Percentiles rank a stretch among this genome's conserved stretches.
Conservation (phyloP, 2,329 filamentous ascomycete genomes). For the Microcyclospora tardicrescens region DNA sequence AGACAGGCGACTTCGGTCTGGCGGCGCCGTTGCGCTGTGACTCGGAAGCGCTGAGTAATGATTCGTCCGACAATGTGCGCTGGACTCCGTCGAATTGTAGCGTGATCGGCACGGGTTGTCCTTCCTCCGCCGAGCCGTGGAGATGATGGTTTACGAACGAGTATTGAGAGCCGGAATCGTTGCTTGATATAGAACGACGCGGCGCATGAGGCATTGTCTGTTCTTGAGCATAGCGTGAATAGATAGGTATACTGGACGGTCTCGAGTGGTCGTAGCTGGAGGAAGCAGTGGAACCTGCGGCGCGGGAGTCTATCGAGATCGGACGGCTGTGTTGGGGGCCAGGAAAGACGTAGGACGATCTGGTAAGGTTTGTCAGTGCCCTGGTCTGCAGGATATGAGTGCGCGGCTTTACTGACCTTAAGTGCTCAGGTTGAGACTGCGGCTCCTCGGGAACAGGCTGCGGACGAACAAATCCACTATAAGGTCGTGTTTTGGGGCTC, state of each 20-base stretch:
- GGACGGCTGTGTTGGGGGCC: constrained; percentile 11
- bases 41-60: constrained; percentile 10
- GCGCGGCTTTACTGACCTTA: too few relatives aligned
- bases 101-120: constrained; percentile 19
- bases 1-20: constrained; percentile 32
- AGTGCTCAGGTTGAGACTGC: too few relatives aligned
- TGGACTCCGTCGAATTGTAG: constrained; percentile 23
- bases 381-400: too few relatives aligned
- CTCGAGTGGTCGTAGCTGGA: constrained; percentile 13
- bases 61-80: constrained; percentile 22
- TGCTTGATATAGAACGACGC: constrained; percentile 13
- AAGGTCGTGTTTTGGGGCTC: constrained; percentile 9
- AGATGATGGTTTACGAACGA: background rate
- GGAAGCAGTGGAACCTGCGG: constrained; percentile 8
- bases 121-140: constrained; percentile 11
- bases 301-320: constrained; percentile 17
- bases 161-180: constrained; percentile 7
- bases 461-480: too few relatives aligned
- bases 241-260: constrained; percentile 14
- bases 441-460: too few relatives aligned
- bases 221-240: constrained; percentile 17
- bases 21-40: constrained; percentile 8
- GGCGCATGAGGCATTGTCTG: constrained; percentile 13
- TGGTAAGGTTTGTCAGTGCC: constrained; percentile 1
- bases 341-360: constrained; percentile 9